Evolutionary conservation across 2,329 filamentous ascomycete species (phyloP).

Genomic region (Phyllosticta citriasiana): DNA sequence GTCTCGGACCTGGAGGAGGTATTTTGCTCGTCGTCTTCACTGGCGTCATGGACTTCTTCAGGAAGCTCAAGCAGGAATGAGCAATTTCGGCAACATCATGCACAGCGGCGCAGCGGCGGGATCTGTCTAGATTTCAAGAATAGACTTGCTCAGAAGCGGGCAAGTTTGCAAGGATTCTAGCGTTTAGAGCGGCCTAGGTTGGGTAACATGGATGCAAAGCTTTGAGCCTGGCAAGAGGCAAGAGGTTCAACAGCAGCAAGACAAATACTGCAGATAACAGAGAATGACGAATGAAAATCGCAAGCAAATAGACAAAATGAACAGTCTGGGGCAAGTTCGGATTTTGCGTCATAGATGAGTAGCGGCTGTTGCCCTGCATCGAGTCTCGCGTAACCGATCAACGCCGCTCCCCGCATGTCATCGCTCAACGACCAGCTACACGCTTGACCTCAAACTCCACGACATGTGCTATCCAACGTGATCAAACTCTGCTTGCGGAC

Average conservation of each 20-base stretch:
- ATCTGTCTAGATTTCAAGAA: background rate
- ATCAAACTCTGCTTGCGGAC: background rate
- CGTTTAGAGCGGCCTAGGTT: background rate
- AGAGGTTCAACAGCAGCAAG: background rate
- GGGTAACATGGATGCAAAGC: background rate
- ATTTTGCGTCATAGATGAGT: background rate
- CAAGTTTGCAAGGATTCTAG: background rate
- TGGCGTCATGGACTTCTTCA: slow-evolving; percentile 89
- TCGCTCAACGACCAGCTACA: background rate
- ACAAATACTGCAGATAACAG: background rate
- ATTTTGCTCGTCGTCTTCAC: slow-evolving; percentile 78
- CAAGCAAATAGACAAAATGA: too few species aligned
- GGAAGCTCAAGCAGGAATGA: slow-evolving; percentile 46
- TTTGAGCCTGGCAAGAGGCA: background rate
- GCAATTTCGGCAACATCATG: background rate
- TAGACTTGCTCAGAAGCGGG: background rate
- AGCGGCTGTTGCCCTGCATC: background rate
- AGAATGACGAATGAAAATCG: background rate
- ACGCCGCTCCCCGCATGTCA: background rate
- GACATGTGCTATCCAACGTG: background rate
- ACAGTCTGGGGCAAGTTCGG: background rate
- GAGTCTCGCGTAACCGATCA: background rate
- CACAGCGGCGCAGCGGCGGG: background rate
- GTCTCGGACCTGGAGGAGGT: slow-evolving; percentile 60
- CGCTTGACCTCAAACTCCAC: background rate